These are phyloP conservation scores for Leccinum fallax DNA, from an alignment of 1,284 basidiomycete genomes.

Conservation along the genomic window DNA sequence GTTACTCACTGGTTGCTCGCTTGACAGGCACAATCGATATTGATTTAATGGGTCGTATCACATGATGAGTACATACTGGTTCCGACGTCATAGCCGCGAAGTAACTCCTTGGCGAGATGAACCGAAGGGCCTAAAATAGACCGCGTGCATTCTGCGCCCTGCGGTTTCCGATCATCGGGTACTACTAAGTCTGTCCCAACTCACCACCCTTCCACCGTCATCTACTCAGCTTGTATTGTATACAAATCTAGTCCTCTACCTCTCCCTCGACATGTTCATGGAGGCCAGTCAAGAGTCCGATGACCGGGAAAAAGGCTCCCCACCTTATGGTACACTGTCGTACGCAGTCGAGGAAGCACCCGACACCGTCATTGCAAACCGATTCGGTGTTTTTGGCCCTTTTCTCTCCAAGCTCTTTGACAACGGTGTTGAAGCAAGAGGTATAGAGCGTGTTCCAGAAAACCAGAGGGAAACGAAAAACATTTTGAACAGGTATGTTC, in stretches of 20 bases:
- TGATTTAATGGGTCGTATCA: too few species aligned
- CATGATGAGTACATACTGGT: not conserved
- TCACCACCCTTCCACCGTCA: not conserved
- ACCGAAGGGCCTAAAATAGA: not conserved
- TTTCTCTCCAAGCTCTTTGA: slow-evolving; percentile 44
- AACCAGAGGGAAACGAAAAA: slow-evolving; percentile 47
- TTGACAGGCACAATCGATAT: not conserved
- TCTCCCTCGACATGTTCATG: slow-evolving; percentile 15
- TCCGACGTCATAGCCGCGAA: not conserved
- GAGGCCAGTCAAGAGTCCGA: slow-evolving; percentile 1
- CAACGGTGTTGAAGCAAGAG: slow-evolving; percentile 51
- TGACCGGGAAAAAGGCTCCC: slow-evolving; percentile 27
- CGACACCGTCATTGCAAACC: slow-evolving; percentile 37
- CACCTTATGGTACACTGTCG: not conserved
- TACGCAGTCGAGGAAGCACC: slow-evolving; percentile 28
- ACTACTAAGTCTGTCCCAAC: not conserved
- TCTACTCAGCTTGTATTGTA: not conserved
- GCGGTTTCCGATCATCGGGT: not conserved
- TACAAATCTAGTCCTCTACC: not conserved
- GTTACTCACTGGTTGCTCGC: not conserved
- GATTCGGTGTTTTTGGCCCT: slow-evolving; percentile 42
- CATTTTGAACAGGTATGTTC: slow-evolving; percentile 50
- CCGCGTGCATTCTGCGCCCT: not conserved
- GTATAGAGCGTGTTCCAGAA: slow-evolving; percentile 55
- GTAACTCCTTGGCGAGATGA: not conserved